phyloP scores from a whole-genome alignment of 2,329 filamentous ascomycete species.

The Diaporthe nobilis region DNA sequence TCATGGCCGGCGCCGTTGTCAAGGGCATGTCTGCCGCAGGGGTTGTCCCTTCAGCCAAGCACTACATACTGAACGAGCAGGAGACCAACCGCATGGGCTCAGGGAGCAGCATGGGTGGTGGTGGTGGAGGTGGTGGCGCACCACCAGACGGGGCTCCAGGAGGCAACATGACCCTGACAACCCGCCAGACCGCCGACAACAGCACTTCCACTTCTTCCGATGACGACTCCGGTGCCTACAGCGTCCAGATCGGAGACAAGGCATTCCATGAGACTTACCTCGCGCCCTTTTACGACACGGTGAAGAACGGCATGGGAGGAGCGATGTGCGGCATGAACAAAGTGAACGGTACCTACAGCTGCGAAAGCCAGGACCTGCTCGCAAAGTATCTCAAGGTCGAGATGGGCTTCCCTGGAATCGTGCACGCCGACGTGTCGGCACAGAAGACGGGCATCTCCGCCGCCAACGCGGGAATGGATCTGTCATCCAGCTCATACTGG shows the following conservation, averaged over 20 bases:
- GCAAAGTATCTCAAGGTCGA: conserved; percentile 77
- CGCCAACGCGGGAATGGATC: conserved; percentile 77
- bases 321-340: conserved; percentile 36
- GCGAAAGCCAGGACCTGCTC: conserved; percentile 76
- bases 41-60: conserved; percentile 78
- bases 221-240: conserved; percentile 58
- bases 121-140: conserved; percentile 59
- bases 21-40: conserved; percentile 78
- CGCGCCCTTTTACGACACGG: conserved; percentile 48
- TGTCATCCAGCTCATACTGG: conserved; percentile 73
- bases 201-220: conserved; percentile 54
- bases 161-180: background rate
- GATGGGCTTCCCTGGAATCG: conserved; percentile 73
- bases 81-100: conserved; percentile 54
- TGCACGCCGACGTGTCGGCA: conserved; percentile 77
- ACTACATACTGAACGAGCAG: conserved; percentile 71
- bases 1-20: conserved; percentile 66
- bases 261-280: conserved; percentile 61
- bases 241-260: conserved; percentile 56
- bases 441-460: conserved; percentile 74
- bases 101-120: background rate
- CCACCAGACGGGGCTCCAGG: background rate
- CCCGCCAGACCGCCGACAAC: background rate
- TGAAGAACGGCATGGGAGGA: conserved; percentile 13
- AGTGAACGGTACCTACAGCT: conserved; percentile 65